Conservation (phyloP, 805 yeast genomes). For the Lipomyces oligophaga region DNA sequence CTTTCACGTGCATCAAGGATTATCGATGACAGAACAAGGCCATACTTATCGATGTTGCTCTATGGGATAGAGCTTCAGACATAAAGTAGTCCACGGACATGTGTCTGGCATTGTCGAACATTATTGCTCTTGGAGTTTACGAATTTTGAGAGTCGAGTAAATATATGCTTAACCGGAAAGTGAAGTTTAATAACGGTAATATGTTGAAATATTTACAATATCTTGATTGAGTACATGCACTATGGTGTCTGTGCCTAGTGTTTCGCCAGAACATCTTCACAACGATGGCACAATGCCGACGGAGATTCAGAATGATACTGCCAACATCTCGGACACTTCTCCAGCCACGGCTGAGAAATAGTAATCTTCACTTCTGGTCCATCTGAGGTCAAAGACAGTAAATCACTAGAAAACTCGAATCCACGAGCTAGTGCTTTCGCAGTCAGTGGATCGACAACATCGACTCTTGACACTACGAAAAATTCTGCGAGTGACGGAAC, state of each 20-base stretch:
- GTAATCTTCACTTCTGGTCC: slow-evolving; percentile 37
- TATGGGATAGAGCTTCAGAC: too few relatives aligned
- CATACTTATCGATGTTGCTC: too few relatives aligned
- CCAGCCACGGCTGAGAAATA: slow-evolving; percentile 46
- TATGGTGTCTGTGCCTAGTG: neutral
- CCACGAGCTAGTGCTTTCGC: neutral
- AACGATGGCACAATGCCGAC: slow-evolving; percentile 61
- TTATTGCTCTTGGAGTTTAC: too few relatives aligned
- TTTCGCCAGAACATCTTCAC: slow-evolving; percentile 39
- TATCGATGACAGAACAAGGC: too few relatives aligned
- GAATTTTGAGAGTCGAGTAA: too few relatives aligned
- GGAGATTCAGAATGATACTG: slow-evolving; percentile 54
- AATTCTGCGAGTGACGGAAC: slow-evolving; percentile 52
- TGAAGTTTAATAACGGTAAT: too few relatives aligned
- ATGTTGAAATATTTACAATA: too few relatives aligned
- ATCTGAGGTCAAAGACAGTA: slow-evolving; percentile 24
- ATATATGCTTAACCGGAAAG: too few relatives aligned
- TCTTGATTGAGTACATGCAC: too few relatives aligned
- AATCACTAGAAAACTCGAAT: slow-evolving; percentile 1
- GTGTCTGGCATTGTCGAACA: too few relatives aligned
- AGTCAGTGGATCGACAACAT: slow-evolving; percentile 30
- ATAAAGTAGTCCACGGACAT: too few relatives aligned
- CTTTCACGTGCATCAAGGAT: too few relatives aligned
- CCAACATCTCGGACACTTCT: slow-evolving; percentile 96
- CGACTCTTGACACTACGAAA: slow-evolving; percentile 61